Evolutionary conservation across 176 grass and related monocot genomes (phyloP).

Genomic region (Zea luxurians): DNA sequence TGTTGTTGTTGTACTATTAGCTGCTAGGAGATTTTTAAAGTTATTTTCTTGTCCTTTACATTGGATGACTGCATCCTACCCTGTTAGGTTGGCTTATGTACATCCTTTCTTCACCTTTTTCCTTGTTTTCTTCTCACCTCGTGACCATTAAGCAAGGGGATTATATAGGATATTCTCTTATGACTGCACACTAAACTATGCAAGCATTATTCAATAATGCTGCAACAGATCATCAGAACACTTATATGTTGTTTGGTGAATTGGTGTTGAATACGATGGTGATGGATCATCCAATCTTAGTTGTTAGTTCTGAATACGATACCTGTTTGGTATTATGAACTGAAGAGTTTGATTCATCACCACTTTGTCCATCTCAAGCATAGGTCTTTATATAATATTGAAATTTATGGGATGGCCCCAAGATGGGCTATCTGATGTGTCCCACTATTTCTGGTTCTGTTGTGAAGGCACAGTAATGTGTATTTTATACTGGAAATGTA

Average conservation of each 20-base stretch:
- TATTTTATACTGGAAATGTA: slow-evolving; percentile 34
- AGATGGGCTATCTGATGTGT: background rate
- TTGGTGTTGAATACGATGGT: background rate
- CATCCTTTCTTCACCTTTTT: background rate
- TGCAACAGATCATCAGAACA: background rate
- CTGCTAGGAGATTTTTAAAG: slow-evolving; percentile 1
- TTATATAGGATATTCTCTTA: background rate
- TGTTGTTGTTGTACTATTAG: no score
- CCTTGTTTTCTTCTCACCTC: background rate
- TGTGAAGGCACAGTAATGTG: background rate
- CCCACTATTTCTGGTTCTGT: slow-evolving; percentile 3
- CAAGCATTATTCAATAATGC: slow-evolving; percentile 26
- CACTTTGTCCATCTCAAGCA: background rate
- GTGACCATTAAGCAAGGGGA: background rate
- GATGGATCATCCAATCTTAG: background rate
- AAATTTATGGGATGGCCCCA: background rate
- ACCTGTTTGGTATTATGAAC: background rate
- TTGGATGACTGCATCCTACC: background rate
- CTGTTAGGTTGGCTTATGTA: background rate
- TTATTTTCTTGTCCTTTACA: slow-evolving; percentile 8
- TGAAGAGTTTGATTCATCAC: background rate
- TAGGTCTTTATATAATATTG: background rate
- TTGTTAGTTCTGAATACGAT: background rate
- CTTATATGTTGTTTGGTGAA: background rate
- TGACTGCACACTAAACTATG: background rate